Percentiles rank a stretch among this genome's conserved stretches.
Evolutionary conservation across 306 rosid genomes (phyloP).

Genomic region (Crotalaria pallida): DNA sequence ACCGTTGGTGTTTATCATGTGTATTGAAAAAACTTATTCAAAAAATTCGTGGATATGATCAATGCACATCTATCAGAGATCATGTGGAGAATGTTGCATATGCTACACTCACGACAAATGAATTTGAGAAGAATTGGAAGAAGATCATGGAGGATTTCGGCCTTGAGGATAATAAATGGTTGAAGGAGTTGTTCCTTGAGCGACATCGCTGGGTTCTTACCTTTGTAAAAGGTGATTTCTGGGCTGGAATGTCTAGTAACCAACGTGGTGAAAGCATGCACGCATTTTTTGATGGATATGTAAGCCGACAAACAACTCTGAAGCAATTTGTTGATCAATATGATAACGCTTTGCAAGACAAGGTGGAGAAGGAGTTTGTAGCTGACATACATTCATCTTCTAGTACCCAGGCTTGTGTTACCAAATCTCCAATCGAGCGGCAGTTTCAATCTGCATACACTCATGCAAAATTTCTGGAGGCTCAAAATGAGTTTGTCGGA

Average conservation of each 20-base stretch:
- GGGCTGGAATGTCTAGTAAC: background rate
- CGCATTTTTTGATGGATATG: constrained; percentile 24
- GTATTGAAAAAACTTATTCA: background rate
- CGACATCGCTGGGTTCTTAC: background rate
- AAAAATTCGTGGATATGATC: background rate
- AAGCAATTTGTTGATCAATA: constrained; percentile 31
- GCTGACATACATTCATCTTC: constrained; percentile 25
- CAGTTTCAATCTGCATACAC: constrained; percentile 25
- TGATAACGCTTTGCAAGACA: constrained; percentile 26
- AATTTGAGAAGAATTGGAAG: background rate
- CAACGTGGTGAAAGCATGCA: background rate
- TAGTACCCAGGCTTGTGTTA: constrained; percentile 17
- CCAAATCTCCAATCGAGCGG: constrained; percentile 22
- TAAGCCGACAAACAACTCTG: constrained; percentile 17
- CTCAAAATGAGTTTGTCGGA: constrained; percentile 29
- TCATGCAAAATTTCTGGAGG: constrained; percentile 24
- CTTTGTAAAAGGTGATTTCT: background rate
- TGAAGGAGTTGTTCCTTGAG: background rate
- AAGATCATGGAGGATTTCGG: background rate
- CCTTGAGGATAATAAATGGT: background rate
- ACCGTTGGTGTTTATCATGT: background rate
- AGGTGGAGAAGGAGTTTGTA: constrained; percentile 24
- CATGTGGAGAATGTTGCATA: background rate
- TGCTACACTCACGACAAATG: background rate
- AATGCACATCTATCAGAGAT: background rate